phyloP scores from a whole-genome alignment of 2,329 filamentous ascomycete species.

The Truncatella angustata region DNA sequence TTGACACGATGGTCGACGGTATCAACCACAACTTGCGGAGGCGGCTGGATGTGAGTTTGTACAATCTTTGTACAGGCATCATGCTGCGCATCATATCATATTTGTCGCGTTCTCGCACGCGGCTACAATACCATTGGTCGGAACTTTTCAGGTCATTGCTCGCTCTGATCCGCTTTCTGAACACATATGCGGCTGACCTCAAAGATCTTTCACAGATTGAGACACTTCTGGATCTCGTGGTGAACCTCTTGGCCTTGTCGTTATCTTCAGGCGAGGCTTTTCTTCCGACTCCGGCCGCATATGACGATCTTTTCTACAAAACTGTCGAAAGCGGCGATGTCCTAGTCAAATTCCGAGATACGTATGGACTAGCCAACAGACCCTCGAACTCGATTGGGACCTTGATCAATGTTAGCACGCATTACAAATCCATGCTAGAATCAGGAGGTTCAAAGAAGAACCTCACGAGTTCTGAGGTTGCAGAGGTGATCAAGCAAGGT shows the following conservation, averaged over 20 bases:
- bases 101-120: conserved; percentile 76
- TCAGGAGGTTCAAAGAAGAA: conserved; percentile 57
- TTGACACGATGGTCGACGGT: conserved; percentile 87
- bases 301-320: conserved; percentile 98
- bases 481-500: conserved; percentile 89
- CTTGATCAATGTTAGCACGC: conserved; percentile 75
- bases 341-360: conserved; percentile 76
- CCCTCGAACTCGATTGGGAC: conserved; percentile 76
- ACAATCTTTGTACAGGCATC: conserved; percentile 78
- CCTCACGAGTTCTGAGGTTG: conserved; percentile 79
- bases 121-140: conserved; percentile 88
- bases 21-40: conserved; percentile 92
- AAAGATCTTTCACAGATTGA: conserved; percentile 67
- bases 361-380: conserved; percentile 61
- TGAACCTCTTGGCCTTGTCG: conserved; percentile 80
- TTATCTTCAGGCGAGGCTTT: conserved; percentile 88
- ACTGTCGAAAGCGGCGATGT: conserved; percentile 88
- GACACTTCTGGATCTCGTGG: conserved; percentile 71
- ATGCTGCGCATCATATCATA: conserved; percentile 81
- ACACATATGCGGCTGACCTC: conserved; percentile 79
- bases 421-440: conserved; percentile 80
- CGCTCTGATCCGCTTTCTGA: conserved; percentile 85
- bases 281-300: conserved; percentile 79
- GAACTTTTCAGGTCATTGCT: conserved; percentile 90
- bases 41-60: conserved; percentile 80